Percentiles rank a stretch among this genome's conserved stretches.
phyloP scores from a whole-genome alignment of 495 filamentous ascomycete species.

The Penicillium parvum region DNA sequence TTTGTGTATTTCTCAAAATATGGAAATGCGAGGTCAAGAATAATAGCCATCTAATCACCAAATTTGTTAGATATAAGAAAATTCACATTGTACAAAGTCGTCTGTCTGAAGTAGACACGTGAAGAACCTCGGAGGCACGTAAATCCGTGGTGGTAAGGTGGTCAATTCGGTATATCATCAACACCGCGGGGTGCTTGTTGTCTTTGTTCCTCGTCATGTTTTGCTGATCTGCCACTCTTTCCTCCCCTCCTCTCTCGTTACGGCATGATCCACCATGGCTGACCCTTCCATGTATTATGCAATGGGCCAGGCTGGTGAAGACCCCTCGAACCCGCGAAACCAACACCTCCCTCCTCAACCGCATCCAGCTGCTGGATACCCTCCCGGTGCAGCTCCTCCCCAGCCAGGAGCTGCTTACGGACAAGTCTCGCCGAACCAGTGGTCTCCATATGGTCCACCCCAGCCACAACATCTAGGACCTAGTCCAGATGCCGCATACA shows the following conservation, averaged over 20 bases:
- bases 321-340: conserved; percentile 58
- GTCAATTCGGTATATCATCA: conserved; percentile 34
- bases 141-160: conserved; percentile 39
- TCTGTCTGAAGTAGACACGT: conserved; percentile 10
- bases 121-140: conserved; percentile 30
- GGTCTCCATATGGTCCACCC: conserved; percentile 41
- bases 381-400: conserved; percentile 55
- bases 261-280: conserved; percentile 53
- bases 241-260: conserved; percentile 1
- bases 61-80: no score
- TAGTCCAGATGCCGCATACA: conserved; percentile 29
- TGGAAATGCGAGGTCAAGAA: no score
- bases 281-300: conserved; percentile 76
- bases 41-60: no score
- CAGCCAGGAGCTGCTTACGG: conserved; percentile 51
- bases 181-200: conserved; percentile 20
- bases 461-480: conserved; percentile 28
- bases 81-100: no score
- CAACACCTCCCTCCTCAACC: conserved; percentile 54
- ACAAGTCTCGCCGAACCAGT: conserved; percentile 34
- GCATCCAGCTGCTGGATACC: conserved; percentile 31
- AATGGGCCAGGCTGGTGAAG: conserved; percentile 59
- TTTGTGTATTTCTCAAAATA: no score
- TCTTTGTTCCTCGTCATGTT: conserved; percentile 12
- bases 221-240: conserved; percentile 6